Evolutionary conservation across 345 rosid species (phyloP).

Genomic region (Dovyalis caffra): DNA sequence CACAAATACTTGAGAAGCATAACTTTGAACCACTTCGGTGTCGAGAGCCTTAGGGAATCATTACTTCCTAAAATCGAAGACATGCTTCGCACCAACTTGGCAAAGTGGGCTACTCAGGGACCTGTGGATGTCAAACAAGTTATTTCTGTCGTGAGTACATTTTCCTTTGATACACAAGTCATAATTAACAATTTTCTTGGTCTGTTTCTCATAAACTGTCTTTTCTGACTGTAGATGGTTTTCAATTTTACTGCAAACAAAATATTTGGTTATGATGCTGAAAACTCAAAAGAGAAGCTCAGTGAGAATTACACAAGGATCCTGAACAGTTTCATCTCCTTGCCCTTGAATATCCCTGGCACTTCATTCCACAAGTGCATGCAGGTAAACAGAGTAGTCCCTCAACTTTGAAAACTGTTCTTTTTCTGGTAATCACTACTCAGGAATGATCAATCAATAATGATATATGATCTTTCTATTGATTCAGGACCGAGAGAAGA

Average conservation of each 20-base stretch:
- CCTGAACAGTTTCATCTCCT: slow-evolving; percentile 18
- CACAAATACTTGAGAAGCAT: slow-evolving; percentile 19
- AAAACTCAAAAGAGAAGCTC: slow-evolving; percentile 8
- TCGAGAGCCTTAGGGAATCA: slow-evolving; percentile 15
- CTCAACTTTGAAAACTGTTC: neutral
- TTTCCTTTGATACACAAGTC: no score
- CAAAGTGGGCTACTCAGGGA: neutral
- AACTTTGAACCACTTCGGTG: slow-evolving; percentile 19
- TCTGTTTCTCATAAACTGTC: no score
- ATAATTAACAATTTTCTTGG: neutral
- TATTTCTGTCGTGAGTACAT: neutral
- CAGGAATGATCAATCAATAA: neutral
- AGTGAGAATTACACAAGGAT: slow-evolving; percentile 17
- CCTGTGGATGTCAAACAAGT: neutral
- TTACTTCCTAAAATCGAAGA: slow-evolving; percentile 22
- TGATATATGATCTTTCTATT: neutral
- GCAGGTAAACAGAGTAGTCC: slow-evolving; percentile 18
- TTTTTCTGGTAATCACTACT: neutral
- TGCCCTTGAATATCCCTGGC: slow-evolving; percentile 40
- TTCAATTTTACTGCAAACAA: slow-evolving; percentile 24
- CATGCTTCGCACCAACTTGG: slow-evolving; percentile 4
- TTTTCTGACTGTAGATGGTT: slow-evolving; percentile 19
- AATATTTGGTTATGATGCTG: slow-evolving; percentile 22
- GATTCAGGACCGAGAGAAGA: slow-evolving; percentile 18
- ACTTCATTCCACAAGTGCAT: slow-evolving; percentile 39